phyloP scores from a whole-genome alignment of 2,329 filamentous ascomycete genomes.

The Nemania diffusa region DNA sequence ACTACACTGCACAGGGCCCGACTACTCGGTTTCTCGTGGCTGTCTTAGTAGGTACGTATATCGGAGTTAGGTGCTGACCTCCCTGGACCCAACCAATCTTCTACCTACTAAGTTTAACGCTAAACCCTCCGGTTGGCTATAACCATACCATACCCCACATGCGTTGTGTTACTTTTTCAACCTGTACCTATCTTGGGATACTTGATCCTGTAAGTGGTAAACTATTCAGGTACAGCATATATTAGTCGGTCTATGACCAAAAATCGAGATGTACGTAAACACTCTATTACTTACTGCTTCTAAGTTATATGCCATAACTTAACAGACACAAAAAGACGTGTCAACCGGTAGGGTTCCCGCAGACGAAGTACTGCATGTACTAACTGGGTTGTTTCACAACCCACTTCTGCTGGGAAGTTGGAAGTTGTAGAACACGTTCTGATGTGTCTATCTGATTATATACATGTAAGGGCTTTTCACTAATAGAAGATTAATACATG shows the following conservation, averaged over 20 bases:
- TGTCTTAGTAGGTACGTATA: conserved; percentile 9
- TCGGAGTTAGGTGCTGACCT: conserved; percentile 7
- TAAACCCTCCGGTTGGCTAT: conserved; percentile 26
- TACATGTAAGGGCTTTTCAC: too few species aligned
- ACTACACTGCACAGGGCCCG: conserved; percentile 43
- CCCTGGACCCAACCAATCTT: too few species aligned
- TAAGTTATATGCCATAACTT: background rate
- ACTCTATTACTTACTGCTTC: background rate
- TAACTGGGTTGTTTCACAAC: background rate
- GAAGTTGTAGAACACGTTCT: background rate
- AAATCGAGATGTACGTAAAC: too few species aligned
- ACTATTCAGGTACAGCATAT: background rate
- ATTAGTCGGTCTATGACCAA: background rate
- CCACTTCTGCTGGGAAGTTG: background rate
- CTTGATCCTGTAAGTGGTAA: background rate
- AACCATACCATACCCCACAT: conserved; percentile 11
- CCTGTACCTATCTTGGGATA: background rate
- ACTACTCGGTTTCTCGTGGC: conserved; percentile 47
- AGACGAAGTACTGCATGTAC: background rate
- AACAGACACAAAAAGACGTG: background rate
- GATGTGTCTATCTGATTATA: background rate
- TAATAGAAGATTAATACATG: background rate
- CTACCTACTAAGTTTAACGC: conserved; percentile 16
- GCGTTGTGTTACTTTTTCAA: conserved; percentile 1
- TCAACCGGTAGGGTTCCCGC: background rate